Base-by-base conservation (phyloP, 208 protist genomes). In the Angomonas desouzai region DNA sequence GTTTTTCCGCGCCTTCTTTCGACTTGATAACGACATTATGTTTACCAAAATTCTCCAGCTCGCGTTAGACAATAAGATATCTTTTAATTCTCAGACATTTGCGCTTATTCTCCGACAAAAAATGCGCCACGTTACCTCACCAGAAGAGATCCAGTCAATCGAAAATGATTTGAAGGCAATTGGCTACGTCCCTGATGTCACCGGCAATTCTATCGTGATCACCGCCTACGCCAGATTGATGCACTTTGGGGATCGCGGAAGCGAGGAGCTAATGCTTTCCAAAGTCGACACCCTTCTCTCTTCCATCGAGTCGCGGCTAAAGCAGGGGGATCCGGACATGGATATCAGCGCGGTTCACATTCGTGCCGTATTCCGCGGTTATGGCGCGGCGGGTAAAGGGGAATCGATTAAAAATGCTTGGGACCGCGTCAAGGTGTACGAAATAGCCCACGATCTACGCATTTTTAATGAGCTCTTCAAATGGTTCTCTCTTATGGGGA, bases 381-480 rank as follows among this genome's bases (percentile, higher is more conserved):
- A 92, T 75, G 88, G 88, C 10, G 88, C 88, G 3, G 88, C 88
- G 0, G 88, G 88, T 0, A 76, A 82, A 10, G 70, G 77, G 3
- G 88, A 94, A 9, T 63, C 76, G 10, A 87, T 94, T 34, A 91
- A 92, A 36, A 66, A 72, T 32, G 88, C 88, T 32, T 94, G 88
- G 85, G 55, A 64, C 7, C 77, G 83, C 2, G 85, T 94, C 72
- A 83, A 91, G 66, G 76, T 73, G 63, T 67, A 68, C 10, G 66
- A 72, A 0, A 72, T 94, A 10, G 86, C 82, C 1, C 74, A 89
- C 62, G 85, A 94, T 63, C 77, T 88, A 23, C 80, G 88, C 60
- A 77, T 94, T 38, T 94, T 91, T 74, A 94, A 94, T 68, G 88
- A 94, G 36, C 67, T 94, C 20, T 74, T 94, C 68, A 91, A 92